phyloP scores from a whole-genome alignment of 495 filamentous ascomycete genomes.

The Hypoxylon rickii region DNA sequence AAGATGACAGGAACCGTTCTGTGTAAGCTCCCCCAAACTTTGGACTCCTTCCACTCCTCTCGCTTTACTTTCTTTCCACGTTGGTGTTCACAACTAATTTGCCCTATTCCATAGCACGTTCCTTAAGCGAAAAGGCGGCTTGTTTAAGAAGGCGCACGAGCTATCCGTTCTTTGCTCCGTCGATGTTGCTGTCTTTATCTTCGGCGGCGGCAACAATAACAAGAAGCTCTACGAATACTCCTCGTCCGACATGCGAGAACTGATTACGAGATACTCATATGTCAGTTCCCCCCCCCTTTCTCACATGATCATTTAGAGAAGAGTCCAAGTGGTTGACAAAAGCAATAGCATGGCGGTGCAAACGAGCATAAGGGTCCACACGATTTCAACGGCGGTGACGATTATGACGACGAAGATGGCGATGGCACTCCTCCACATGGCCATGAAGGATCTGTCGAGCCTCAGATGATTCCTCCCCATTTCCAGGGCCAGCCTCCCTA shows the following conservation, averaged over 20 bases:
- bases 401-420: conserved; percentile 89
- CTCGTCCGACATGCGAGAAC: conserved; percentile 88
- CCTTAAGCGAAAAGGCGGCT: conserved; percentile 94
- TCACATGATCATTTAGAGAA: conserved; percentile 1
- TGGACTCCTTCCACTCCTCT: conserved; percentile 12
- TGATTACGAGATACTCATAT: conserved; percentile 83
- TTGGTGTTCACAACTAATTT: conserved; percentile 82
- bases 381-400: conserved; percentile 84
- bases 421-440: conserved; percentile 69
- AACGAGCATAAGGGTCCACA: conserved; percentile 96
- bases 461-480: conserved; percentile 71
- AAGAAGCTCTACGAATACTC: conserved; percentile 99
- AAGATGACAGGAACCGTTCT: conserved; percentile 97
- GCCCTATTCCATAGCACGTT: conserved; percentile 84
- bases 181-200: conserved; percentile 98
- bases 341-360: conserved; percentile 76
- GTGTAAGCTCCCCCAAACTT: conserved; percentile 94
- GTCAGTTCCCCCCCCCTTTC: conserved; percentile 57
- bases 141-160: conserved; percentile 99
- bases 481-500: conserved; percentile 75
- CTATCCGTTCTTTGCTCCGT: conserved; percentile 96
- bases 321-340: conserved; percentile 37
- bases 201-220: conserved; percentile 94
- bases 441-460: conserved; percentile 51
- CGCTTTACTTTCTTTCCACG: conserved; percentile 5